Evolutionary conservation across 1,139 yeast genomes (phyloP).

Genomic region (Debaryomyces psychrophilus): DNA sequence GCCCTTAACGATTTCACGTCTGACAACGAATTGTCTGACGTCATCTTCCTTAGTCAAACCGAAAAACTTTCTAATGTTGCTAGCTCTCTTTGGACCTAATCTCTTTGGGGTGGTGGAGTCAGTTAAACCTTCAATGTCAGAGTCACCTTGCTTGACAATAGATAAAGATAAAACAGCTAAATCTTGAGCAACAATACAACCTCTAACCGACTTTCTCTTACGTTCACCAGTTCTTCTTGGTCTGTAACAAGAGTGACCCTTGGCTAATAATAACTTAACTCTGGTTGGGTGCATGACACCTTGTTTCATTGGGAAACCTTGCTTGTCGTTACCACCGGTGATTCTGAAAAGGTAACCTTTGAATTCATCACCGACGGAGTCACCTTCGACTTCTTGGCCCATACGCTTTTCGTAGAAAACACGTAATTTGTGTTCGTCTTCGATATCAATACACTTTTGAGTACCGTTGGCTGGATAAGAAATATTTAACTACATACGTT

Average conservation of each 20-base stretch:
- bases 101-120: slow-evolving; percentile 96
- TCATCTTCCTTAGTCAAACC: slow-evolving; percentile 98
- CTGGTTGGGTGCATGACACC: slow-evolving; percentile 99
- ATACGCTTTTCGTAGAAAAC: slow-evolving; percentile 99
- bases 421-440: slow-evolving; percentile 99
- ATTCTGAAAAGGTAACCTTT: slow-evolving; percentile 98
- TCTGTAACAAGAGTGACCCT: slow-evolving; percentile 99
- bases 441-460: slow-evolving; percentile 95
- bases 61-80: slow-evolving; percentile 98
- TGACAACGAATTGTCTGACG: slow-evolving; percentile 92
- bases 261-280: slow-evolving; percentile 91
- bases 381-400: slow-evolving; percentile 99
- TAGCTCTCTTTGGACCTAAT: slow-evolving; percentile 99
- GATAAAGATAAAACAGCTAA: slow-evolving; percentile 93
- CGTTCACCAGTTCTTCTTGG: slow-evolving; percentile 99
- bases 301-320: slow-evolving; percentile 99
- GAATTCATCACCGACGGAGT: slow-evolving; percentile 97
- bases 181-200: slow-evolving; percentile 98
- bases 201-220: slow-evolving; percentile 99
- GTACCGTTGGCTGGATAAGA: slow-evolving; percentile 99
- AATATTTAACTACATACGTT: slow-evolving; percentile 78
- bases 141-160: slow-evolving; percentile 96
- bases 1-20: slow-evolving; percentile 98
- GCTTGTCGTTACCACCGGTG: slow-evolving; percentile 99
- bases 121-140: slow-evolving; percentile 94